These are phyloP conservation scores for Elsinoe arachidis DNA, from an alignment of 2,329 filamentous ascomycete species.

Conservation along the genomic window DNA sequence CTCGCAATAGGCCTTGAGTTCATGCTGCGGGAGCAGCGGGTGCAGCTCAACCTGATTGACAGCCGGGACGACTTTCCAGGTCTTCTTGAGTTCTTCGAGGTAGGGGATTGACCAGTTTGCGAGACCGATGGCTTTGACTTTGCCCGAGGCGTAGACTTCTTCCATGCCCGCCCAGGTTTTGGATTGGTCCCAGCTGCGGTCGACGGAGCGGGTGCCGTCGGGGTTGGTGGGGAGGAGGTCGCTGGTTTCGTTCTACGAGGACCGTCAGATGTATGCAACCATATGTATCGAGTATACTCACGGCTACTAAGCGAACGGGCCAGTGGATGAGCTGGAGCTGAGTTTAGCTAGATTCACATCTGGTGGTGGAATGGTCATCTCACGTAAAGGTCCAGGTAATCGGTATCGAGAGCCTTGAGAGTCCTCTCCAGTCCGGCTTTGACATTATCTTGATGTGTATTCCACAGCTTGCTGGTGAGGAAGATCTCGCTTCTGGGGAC, in stretches of 20 bases:
- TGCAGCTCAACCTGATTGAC: conserved; percentile 32
- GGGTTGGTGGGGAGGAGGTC: too few species aligned
- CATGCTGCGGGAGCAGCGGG: conserved; percentile 31
- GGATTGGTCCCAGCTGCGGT: conserved; percentile 16
- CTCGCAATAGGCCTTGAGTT: conserved; percentile 30
- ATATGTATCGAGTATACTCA: background rate
- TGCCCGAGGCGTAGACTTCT: conserved; percentile 21
- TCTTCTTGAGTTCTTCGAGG: conserved; percentile 20
- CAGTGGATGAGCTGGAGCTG: conserved; percentile 37
- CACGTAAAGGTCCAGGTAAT: conserved; percentile 41
- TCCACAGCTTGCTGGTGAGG: conserved; percentile 54
- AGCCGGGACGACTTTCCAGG: conserved; percentile 19
- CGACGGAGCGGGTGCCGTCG: too few species aligned
- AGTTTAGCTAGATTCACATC: too few species aligned
- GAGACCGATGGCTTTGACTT: conserved; percentile 23
- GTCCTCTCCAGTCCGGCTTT: conserved; percentile 36
- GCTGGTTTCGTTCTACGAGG: too few species aligned
- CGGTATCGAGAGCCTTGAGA: conserved; percentile 35
- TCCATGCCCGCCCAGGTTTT: conserved; percentile 22
- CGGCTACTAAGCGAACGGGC: conserved; percentile 26
- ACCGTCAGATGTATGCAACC: too few species aligned
- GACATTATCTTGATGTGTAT: conserved; percentile 46
- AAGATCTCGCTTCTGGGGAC: conserved; percentile 25
- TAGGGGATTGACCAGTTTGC: conserved; percentile 22
- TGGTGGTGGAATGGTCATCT: too few species aligned